Percentiles rank a stretch among this genome's conserved stretches.
Evolutionary conservation across 202 grass and related monocot species (phyloP).

Genomic region (Cymbopogon flexuosus): DNA sequence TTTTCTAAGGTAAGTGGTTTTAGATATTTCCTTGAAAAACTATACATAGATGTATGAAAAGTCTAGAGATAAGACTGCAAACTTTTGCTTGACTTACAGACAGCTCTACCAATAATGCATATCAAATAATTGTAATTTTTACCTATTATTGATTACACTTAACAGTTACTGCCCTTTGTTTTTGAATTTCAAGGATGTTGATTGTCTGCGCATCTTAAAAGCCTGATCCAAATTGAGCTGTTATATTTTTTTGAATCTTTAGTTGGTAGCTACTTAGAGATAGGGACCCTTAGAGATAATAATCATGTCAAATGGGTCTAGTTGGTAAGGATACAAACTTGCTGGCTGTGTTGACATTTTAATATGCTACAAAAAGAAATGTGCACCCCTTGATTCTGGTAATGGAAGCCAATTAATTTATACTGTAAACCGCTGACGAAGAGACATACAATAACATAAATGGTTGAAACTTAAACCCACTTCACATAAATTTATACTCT

Average conservation of each 20-base stretch:
- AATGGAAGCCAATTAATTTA: neutral
- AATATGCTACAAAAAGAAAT: neutral
- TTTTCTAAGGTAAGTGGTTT: neutral
- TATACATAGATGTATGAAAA: neutral
- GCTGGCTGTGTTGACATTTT: neutral
- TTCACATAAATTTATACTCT: neutral
- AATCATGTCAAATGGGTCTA: neutral
- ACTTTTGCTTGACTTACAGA: neutral
- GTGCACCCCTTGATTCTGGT: neutral
- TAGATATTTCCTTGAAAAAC: neutral
- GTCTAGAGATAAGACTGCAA: slow-evolving; percentile 12
- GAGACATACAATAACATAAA: neutral
- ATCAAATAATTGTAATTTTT: neutral
- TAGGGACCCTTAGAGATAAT: neutral
- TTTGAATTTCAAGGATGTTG: neutral
- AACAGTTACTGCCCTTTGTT: neutral
- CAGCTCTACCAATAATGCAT: neutral
- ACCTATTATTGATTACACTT: neutral
- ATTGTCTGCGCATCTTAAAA: neutral
- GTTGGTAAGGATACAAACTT: neutral
- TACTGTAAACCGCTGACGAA: neutral
- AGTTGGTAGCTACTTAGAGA: neutral
- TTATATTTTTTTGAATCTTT: neutral
- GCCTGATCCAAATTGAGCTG: neutral
- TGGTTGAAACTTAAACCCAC: neutral